phyloP scores from a whole-genome alignment of 78 protist species.

The Acrasis kona region DNA sequence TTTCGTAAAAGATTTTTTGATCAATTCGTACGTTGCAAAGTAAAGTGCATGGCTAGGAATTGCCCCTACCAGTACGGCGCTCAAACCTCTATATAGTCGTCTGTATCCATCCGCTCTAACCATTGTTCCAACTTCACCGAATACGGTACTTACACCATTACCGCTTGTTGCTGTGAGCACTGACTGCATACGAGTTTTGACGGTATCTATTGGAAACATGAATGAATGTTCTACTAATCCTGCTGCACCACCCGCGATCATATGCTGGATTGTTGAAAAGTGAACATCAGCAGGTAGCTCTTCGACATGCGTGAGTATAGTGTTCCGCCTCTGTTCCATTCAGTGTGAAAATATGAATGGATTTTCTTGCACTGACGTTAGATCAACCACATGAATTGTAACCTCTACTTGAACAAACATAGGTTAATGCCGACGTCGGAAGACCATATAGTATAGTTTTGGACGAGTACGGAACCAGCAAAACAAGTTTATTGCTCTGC shows the following conservation, averaged over 20 bases:
- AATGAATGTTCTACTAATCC: conserved; percentile 18
- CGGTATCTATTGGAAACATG: conserved; percentile 32
- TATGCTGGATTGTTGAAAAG: neutral
- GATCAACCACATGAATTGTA: no score
- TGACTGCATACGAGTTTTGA: conserved; percentile 23
- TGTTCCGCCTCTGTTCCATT: no score
- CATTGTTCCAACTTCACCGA: neutral
- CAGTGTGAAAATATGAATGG: no score
- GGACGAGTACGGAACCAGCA: no score
- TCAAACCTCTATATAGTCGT: neutral
- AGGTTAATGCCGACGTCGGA: no score
- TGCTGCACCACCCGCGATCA: conserved; percentile 13
- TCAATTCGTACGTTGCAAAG: conserved; percentile 31
- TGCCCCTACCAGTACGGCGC: conserved; percentile 24
- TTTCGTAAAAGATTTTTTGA: no score
- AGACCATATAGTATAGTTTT: no score
- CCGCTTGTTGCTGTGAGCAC: neutral
- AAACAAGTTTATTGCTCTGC: no score
- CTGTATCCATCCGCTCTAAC: neutral
- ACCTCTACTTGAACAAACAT: no score
- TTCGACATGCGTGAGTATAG: no score
- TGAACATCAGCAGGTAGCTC: no score
- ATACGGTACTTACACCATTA: neutral
- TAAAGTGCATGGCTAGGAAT: conserved; percentile 55
- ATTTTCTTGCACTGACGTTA: no score